phyloP scores from a whole-genome alignment of 306 rosid species.

The Inga oerstediana region DNA sequence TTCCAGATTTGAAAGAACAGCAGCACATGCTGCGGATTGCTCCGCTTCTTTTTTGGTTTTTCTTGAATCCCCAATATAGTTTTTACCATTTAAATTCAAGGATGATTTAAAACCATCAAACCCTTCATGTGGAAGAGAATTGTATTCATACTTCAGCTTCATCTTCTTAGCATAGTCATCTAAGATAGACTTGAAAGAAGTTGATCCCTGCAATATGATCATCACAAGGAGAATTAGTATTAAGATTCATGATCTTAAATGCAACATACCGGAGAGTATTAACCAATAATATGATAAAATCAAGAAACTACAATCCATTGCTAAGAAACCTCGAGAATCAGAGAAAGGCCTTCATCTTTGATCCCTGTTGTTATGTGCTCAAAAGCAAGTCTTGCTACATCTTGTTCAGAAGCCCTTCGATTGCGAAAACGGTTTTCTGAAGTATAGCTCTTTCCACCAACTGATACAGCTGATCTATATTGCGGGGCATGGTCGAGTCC shows the following conservation, averaged over 20 bases:
- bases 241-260: not conserved
- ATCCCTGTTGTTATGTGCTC: not conserved
- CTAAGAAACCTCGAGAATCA: not conserved
- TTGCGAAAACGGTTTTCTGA: not conserved
- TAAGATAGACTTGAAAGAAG: conserved; percentile 51
- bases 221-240: not conserved
- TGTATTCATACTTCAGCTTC: conserved; percentile 46
- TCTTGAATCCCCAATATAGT: conserved; percentile 26
- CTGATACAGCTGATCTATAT: not conserved
- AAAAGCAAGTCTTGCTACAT: not conserved
- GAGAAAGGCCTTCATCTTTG: not conserved
- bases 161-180: conserved; percentile 56
- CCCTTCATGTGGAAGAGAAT: conserved; percentile 23
- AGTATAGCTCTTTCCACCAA: not conserved
- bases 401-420: not conserved
- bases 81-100: conserved; percentile 45
- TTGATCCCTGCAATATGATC: conserved; percentile 34
- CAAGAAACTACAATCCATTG: not conserved
- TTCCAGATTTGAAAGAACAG: conserved; percentile 52
- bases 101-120: conserved; percentile 45
- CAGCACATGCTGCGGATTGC: conserved; percentile 60
- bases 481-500: not conserved
- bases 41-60: conserved; percentile 62
- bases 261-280: too few relatives aligned
- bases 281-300: not conserved